Evolutionary conservation across 2,329 filamentous ascomycete species (phyloP).

Genomic region (Pseudofabraea citricarpa): DNA sequence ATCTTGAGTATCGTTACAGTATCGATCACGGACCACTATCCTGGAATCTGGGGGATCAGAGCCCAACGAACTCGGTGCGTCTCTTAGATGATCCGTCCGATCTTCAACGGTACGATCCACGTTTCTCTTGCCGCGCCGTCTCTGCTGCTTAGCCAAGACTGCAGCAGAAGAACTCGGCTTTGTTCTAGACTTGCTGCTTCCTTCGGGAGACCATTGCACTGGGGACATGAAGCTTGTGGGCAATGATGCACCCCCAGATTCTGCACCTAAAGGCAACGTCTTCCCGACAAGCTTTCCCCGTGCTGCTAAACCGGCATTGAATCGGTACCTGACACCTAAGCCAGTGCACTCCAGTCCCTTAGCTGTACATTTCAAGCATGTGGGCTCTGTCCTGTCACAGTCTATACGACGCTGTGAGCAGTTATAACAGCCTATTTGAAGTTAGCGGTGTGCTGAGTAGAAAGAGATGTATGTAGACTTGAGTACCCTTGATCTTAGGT

Average conservation of each 20-base stretch:
- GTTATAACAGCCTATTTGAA: background rate
- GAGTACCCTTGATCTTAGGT: conserved; percentile 1
- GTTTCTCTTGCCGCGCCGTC: too few relatives aligned
- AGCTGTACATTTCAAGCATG: background rate
- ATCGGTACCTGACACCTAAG: background rate
- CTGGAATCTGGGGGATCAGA: too few relatives aligned
- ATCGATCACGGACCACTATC: too few relatives aligned
- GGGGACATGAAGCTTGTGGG: background rate
- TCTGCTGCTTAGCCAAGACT: too few relatives aligned
- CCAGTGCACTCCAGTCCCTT: background rate
- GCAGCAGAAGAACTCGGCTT: too few relatives aligned
- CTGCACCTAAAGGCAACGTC: background rate
- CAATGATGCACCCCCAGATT: background rate
- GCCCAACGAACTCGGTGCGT: too few relatives aligned
- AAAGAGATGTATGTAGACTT: too few relatives aligned
- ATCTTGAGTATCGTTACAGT: too few relatives aligned
- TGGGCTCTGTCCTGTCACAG: background rate
- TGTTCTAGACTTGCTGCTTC: too few relatives aligned
- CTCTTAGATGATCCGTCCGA: too few relatives aligned
- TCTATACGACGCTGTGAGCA: conserved; percentile 1
- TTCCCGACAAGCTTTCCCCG: background rate
- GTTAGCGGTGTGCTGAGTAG: too few relatives aligned
- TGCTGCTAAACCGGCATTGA: background rate
- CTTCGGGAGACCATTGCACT: background rate
- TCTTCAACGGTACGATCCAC: too few relatives aligned